Evolutionary conservation across 345 rosid species (phyloP), one percentile per base, ranked within the genome.

Genomic region (Lepidium aucheri): DNA sequence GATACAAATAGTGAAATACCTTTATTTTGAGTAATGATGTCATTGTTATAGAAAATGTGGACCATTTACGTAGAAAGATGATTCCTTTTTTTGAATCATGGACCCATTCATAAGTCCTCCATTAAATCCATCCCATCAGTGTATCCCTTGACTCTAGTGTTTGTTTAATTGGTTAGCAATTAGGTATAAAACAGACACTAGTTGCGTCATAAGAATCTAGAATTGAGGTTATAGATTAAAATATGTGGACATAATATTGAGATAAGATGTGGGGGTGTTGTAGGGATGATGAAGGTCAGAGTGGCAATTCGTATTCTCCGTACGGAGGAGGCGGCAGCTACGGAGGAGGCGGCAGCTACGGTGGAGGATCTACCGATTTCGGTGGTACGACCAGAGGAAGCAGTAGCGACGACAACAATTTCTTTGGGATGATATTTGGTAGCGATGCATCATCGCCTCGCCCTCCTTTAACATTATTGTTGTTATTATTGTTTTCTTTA

Each of bases 391-490:
- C 72, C 6, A 46, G 63, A 60, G 63, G 77, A 61, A 41, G 68
- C 47, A 60, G 65, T 42, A 64, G 35, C 41, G 63, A 47, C 7
- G 70, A 36, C n/a, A 36, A 17, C 43, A n/a, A 68, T 50, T 30
- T 54, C 60, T 68, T 74, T 1, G 55, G 51, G 55, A 74, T 74
- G 78, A 56, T 74, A 56, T 74, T 74, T 1, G 74, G 78, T 49
- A 74, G 70, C 49, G 13, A 55, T 62, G 78, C 77, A 14, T 45
- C 77, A 14, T 45, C 69, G 30, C 26, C 74, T 34, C 22, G 20
- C 10, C 57, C 58, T 13, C 57, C 52, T 26, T 67, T 66, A 43
- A 73, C 67, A 16, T 53, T 52, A 43, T 26, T 26, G 1, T 26
- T 26, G 1, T 26, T 26, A 26, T 26, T 26, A 26, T 52, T 50